Evolutionary conservation across 2,329 filamentous ascomycete genomes (phyloP).

Genomic region (Rutstroemia sp.): DNA sequence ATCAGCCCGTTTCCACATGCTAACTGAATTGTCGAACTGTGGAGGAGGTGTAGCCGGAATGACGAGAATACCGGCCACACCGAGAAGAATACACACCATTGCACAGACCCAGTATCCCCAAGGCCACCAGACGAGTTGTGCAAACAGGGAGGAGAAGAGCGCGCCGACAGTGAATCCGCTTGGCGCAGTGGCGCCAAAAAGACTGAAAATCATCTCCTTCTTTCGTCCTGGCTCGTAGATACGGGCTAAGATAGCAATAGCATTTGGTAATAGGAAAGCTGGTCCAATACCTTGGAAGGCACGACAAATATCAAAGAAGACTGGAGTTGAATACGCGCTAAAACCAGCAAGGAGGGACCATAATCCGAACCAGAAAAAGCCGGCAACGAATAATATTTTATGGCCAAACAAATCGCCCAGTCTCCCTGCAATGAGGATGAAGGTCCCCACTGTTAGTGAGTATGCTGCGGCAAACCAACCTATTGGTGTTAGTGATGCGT

Average conservation of each 20-base stretch:
- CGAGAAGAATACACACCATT: slow-evolving; percentile 33
- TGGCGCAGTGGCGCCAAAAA: slow-evolving; percentile 42
- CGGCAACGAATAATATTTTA: slow-evolving; percentile 38
- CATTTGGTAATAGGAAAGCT: slow-evolving; percentile 44
- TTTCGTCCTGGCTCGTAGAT: slow-evolving; percentile 38
- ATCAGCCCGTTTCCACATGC: slow-evolving; percentile 30
- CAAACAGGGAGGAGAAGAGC: slow-evolving; percentile 34
- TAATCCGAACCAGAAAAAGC: slow-evolving; percentile 33
- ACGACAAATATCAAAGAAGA: slow-evolving; percentile 41
- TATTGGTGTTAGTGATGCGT: background rate
- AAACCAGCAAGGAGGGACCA: slow-evolving; percentile 25
- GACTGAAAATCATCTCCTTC: slow-evolving; percentile 38
- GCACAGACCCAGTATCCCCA: slow-evolving; percentile 42
- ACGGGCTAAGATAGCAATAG: slow-evolving; percentile 41
- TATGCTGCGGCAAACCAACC: slow-evolving; percentile 53
- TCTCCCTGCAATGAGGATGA: slow-evolving; percentile 45
- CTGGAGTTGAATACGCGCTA: slow-evolving; percentile 20
- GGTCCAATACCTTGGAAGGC: slow-evolving; percentile 48
- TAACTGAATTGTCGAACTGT: slow-evolving; percentile 27
- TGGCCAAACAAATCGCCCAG: slow-evolving; percentile 47
- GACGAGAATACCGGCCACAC: slow-evolving; percentile 30
- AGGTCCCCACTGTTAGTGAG: slow-evolving; percentile 46
- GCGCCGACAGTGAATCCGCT: slow-evolving; percentile 38
- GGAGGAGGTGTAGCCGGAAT: slow-evolving; percentile 31
- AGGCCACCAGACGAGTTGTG: slow-evolving; percentile 40